phyloP scores from a whole-genome alignment of 2,329 filamentous ascomycete genomes.

The Pseudogymnoascus sp. region DNA sequence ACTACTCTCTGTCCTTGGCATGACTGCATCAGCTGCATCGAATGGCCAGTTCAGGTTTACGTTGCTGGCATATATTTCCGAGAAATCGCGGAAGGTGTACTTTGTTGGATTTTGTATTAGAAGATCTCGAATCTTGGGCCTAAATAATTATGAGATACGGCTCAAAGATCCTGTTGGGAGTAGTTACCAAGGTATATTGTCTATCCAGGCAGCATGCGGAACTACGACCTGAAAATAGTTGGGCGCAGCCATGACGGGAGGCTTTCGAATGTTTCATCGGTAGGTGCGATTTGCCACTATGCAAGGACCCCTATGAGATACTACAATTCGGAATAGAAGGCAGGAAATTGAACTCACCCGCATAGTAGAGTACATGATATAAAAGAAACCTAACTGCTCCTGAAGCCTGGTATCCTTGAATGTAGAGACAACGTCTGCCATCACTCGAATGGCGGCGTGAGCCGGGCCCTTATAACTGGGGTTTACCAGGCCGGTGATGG shows the following conservation, averaged over 20 bases:
- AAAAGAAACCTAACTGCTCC: conserved; percentile 7
- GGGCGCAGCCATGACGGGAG: conserved; percentile 8
- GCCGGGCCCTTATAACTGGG: background rate
- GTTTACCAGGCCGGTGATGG: conserved; percentile 5
- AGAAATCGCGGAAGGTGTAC: conserved; percentile 10
- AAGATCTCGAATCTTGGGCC: conserved; percentile 9
- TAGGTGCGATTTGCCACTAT: background rate
- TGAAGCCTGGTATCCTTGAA: conserved; percentile 7
- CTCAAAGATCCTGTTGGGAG: background rate
- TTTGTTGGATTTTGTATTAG: conserved; percentile 9
- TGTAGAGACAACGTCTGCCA: conserved; percentile 9
- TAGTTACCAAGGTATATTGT: conserved; percentile 11
- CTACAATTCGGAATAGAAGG: background rate
- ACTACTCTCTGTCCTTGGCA: background rate
- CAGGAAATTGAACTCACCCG: background rate
- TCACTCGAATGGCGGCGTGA: conserved; percentile 4
- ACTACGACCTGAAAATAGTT: conserved; percentile 6
- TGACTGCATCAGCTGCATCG: conserved; percentile 2
- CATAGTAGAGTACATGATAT: conserved; percentile 3
- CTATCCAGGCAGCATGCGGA: conserved; percentile 10
- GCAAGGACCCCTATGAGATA: background rate
- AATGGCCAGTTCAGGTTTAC: conserved; percentile 8
- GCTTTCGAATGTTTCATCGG: conserved; percentile 2
- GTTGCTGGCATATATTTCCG: conserved; percentile 6
- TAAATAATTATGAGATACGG: background rate